Evolutionary conservation across 176 grass and related monocot genomes (phyloP), one percentile per base, ranked within the genome.

Genomic region (Melocanna baccifera): DNA sequence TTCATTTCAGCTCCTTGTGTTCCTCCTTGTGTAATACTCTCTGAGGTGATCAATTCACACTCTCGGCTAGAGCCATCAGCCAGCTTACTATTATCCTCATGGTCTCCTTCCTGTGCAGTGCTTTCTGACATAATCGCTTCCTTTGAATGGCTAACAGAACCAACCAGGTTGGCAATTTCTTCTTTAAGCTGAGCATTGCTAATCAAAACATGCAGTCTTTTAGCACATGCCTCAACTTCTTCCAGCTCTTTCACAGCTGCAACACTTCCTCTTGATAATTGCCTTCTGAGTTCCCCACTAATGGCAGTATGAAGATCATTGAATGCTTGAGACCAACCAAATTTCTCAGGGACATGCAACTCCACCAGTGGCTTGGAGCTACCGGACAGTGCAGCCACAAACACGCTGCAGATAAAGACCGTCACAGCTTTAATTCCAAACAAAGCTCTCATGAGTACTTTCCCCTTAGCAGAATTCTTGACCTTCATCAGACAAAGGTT

Each of bases 391-490:
- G 77, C 63, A 1, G 91, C 74, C 30, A 91, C 67, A 67, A 95
- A 73, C 28, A 91, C 58, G 5, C 87, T 81, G 53, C 87, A 92
- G 46, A 92, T 84, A 11, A 94, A 92, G 28, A 96, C 85, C 0
- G 87, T 99, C 39, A 93, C 56, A 14, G 87, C 83, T 58, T 93
- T 90, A 29, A 93, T 87, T 75, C 96, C 96, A 63, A 91, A 93
- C 62, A 98, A 78, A 36, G 96, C 91, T 20, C 89, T 75, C 85
- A 93, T 86, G 56, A 98, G 87, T 53, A 91, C 89, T 78, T 84
- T 91, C 25, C 93, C 96, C 69, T 96, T 95, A 51, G 93, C 85
- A 34, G 93, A 95, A 76, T 91, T 80, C 78, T 89, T 98, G 70
- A 87, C 86, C 84, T 94, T 95, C 52, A 85, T 83, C 28, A 86